Evolutionary conservation across 2,329 filamentous ascomycete species (phyloP).

Genomic region (Leptographium lundbergii): DNA sequence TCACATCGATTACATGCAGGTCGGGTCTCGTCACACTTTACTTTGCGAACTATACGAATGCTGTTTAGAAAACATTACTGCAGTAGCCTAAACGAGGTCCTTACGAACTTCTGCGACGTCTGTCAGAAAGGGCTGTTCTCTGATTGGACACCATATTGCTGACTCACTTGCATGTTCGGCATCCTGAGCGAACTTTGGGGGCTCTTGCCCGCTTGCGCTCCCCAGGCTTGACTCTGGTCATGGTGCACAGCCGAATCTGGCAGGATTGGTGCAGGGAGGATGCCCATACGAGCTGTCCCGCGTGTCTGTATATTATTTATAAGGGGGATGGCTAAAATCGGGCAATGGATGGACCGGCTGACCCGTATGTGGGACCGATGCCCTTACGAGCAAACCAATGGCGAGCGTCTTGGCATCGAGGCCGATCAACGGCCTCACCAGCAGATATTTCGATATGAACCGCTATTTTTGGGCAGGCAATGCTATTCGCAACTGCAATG

Average conservation of each 20-base stretch:
- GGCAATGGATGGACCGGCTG: not conserved
- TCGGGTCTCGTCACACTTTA: constrained; percentile 9
- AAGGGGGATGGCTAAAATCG: not conserved
- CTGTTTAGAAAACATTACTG: not conserved
- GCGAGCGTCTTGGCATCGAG: not conserved
- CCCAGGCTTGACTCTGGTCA: constrained; percentile 9
- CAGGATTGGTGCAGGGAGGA: not conserved
- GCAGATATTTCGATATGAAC: too few species aligned
- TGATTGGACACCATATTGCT: not conserved
- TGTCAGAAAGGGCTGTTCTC: not conserved
- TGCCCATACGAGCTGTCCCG: constrained; percentile 1
- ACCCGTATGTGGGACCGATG: not conserved
- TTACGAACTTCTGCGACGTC: not conserved
- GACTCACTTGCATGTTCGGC: constrained; percentile 10
- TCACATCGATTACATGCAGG: constrained; percentile 7
- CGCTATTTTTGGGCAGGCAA: too few species aligned
- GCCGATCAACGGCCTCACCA: not conserved
- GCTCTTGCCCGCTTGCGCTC: constrained; percentile 8
- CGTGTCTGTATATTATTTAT: not conserved
- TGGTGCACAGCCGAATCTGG: not conserved
- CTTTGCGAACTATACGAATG: constrained; percentile 3
- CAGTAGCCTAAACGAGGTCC: not conserved
- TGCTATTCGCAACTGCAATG: not conserved
- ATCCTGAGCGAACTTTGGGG: constrained; percentile 10
- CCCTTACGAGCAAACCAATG: constrained; percentile 7